Conservation (phyloP, 768 basidiomycete species). For the Lentinula detonsa region DNA sequence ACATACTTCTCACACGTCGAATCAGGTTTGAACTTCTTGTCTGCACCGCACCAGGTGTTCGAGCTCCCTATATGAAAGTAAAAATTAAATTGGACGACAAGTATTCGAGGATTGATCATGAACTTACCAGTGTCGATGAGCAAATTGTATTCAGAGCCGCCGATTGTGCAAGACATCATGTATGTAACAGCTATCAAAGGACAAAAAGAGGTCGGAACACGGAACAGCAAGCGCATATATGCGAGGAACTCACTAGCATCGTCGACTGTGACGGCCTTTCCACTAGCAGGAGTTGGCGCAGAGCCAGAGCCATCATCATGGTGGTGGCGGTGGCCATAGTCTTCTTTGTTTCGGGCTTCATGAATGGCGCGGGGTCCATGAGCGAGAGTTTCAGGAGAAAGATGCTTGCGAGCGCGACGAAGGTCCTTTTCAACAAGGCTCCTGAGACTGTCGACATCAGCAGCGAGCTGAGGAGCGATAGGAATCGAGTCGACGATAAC, state of each 20-base stretch:
- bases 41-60: constrained; percentile 68
- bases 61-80: constrained; percentile 40
- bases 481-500: constrained; percentile 1
- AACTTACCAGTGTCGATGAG: constrained; percentile 48
- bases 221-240: background rate
- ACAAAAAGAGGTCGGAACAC: constrained; percentile 6
- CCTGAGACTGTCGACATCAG: background rate
- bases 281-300: background rate
- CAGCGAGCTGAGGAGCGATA: background rate
- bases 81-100: background rate
- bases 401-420: background rate
- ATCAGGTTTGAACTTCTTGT: constrained; percentile 6
- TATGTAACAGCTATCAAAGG: constrained; percentile 40
- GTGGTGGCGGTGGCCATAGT: constrained; percentile 1
- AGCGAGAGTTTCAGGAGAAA: background rate
- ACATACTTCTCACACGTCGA: background rate
- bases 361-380: constrained; percentile 22
- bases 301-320: constrained; percentile 8
- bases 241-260: constrained; percentile 33
- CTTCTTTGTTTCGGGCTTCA: constrained; percentile 17
- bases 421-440: background rate
- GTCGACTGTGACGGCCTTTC: constrained; percentile 46
- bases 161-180: constrained; percentile 45
- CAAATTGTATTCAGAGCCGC: constrained; percentile 43
- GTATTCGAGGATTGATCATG: background rate